phyloP scores from a whole-genome alignment of 2,329 filamentous ascomycete genomes.

The Rosellinia necatrix region DNA sequence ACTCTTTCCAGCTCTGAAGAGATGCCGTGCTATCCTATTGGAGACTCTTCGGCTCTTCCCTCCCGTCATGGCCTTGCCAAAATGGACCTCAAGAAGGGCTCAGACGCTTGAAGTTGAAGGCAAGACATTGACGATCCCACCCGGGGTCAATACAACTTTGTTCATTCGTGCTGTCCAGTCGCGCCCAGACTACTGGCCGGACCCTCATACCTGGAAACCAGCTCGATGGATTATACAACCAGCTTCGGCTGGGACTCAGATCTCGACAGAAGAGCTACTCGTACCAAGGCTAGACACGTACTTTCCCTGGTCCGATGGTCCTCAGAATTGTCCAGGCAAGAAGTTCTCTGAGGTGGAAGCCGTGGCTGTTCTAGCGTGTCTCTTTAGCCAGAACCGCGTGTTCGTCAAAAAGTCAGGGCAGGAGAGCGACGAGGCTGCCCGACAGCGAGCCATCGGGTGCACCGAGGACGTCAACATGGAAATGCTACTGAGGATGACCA shows the following conservation, averaged over 20 bases:
- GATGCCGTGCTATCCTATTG: not conserved
- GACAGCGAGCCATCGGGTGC: conserved; percentile 17
- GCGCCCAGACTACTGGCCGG: not conserved
- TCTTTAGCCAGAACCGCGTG: conserved; percentile 25
- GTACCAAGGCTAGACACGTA: not conserved
- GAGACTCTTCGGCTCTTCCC: conserved; percentile 11
- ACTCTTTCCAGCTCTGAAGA: conserved; percentile 2
- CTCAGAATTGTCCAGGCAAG: conserved; percentile 8
- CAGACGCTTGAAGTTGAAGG: not conserved
- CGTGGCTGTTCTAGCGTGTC: conserved; percentile 28
- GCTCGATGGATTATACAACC: not conserved
- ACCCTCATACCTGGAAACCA: not conserved
- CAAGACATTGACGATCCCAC: not conserved
- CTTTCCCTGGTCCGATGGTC: conserved; percentile 10
- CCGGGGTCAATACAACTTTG: not conserved
- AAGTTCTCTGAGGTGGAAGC: conserved; percentile 31
- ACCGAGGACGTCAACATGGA: conserved; percentile 30
- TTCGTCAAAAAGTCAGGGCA: conserved; percentile 4
- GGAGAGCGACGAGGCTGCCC: conserved; percentile 20
- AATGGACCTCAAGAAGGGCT: not conserved
- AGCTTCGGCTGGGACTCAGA: not conserved
- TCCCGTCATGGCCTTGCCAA: not conserved
- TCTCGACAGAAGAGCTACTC: not conserved
- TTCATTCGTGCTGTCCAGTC: not conserved
- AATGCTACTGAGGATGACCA: conserved; percentile 28